Evolutionary conservation across 2,329 filamentous ascomycete genomes (phyloP).

Genomic region (Penicillium nordicum): DNA sequence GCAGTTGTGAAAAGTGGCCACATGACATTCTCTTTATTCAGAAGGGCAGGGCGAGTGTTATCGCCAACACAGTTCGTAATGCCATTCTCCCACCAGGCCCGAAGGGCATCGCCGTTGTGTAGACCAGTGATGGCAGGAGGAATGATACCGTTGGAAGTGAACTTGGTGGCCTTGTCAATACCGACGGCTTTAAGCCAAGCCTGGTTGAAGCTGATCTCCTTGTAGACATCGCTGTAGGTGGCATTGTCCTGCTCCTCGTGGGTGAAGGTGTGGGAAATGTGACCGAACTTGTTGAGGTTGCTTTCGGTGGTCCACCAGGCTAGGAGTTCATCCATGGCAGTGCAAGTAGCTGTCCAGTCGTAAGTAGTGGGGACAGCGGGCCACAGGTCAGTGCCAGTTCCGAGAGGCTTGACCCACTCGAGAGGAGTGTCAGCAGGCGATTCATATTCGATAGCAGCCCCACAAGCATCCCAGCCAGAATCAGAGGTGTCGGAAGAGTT

Average conservation of each 20-base stretch:
- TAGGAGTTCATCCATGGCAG: slow-evolving; percentile 49
- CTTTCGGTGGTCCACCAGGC: slow-evolving; percentile 52
- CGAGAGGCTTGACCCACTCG: slow-evolving; percentile 51
- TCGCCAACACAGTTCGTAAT: slow-evolving; percentile 61
- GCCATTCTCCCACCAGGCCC: slow-evolving; percentile 59
- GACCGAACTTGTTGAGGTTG: slow-evolving; percentile 55
- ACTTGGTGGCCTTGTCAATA: slow-evolving; percentile 46
- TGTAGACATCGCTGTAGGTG: slow-evolving; percentile 55
- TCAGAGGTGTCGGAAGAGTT: slow-evolving; percentile 24
- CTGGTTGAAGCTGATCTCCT: slow-evolving; percentile 60
- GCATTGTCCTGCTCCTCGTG: slow-evolving; percentile 59
- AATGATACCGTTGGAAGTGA: slow-evolving; percentile 55
- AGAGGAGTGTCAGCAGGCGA: slow-evolving; percentile 47
- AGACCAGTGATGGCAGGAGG: slow-evolving; percentile 62
- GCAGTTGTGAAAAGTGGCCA: slow-evolving; percentile 56
- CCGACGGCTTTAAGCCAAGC: slow-evolving; percentile 57
- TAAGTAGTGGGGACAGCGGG: slow-evolving; percentile 46
- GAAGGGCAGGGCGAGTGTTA: slow-evolving; percentile 56
- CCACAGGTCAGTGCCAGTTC: slow-evolving; percentile 52
- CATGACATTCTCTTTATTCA: slow-evolving; percentile 52
- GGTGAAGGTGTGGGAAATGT: slow-evolving; percentile 62
- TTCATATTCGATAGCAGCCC: slow-evolving; percentile 46
- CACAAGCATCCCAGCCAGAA: slow-evolving; percentile 27
- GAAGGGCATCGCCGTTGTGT: slow-evolving; percentile 61
- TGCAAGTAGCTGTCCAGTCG: slow-evolving; percentile 50